Percentiles rank a stretch among this genome's conserved stretches.
Conservation (phyloP, 2,329 filamentous ascomycete genomes). For the Colletotrichum nymphaeae region DNA sequence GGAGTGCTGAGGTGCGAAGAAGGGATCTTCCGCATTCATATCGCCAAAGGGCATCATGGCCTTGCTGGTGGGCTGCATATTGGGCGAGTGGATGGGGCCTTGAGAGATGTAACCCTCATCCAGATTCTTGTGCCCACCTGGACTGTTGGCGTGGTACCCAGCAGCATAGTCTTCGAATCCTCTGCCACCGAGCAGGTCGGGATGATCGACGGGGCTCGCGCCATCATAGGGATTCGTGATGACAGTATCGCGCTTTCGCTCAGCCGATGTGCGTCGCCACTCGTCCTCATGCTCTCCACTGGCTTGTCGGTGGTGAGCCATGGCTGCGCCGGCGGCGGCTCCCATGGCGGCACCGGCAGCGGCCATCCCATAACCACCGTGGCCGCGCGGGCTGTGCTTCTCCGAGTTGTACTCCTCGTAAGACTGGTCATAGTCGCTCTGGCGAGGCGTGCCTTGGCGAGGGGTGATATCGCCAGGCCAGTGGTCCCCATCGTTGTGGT, state of each 20-base stretch:
- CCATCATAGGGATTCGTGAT: constrained; percentile 76
- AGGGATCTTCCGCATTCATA: constrained; percentile 72
- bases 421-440: constrained; percentile 40
- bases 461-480: constrained; percentile 46
- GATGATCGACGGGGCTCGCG: constrained; percentile 70
- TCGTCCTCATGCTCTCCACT: constrained; percentile 73
- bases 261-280: constrained; percentile 71
- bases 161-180: constrained; percentile 54
- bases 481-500: constrained; percentile 42
- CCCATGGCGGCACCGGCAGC: constrained; percentile 66
- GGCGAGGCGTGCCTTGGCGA: constrained; percentile 46
- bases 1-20: constrained; percentile 68
- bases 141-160: constrained; percentile 66
- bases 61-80: constrained; percentile 66
- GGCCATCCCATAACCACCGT: constrained; percentile 54
- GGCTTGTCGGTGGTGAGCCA: constrained; percentile 62
- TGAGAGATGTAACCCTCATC: constrained; percentile 96
- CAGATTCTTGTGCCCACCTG: constrained; percentile 68
- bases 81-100: constrained; percentile 67
- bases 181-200: constrained; percentile 57
- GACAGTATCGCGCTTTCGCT: constrained; percentile 74
- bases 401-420: constrained; percentile 43
- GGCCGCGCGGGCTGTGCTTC: constrained; percentile 2
- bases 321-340: constrained; percentile 59
- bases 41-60: constrained; percentile 53